Evolutionary conservation across 2,329 filamentous ascomycete genomes (phyloP).

Genomic region (Aspergillus sp.): DNA sequence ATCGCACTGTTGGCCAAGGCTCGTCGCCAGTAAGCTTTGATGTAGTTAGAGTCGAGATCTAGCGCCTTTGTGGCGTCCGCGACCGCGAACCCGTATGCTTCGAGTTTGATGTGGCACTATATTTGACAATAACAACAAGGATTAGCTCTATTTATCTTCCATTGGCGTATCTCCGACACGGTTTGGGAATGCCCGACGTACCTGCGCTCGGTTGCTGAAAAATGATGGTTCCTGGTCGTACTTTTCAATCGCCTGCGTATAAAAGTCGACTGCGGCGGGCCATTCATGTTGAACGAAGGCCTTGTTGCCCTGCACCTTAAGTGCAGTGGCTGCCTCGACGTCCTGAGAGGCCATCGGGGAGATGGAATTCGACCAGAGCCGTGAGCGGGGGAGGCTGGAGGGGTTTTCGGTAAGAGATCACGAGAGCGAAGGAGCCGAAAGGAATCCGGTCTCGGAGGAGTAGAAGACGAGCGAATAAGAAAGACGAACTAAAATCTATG

Average conservation of each 20-base stretch:
- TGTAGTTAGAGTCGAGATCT: slow-evolving; percentile 80
- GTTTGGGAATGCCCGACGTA: slow-evolving; percentile 45
- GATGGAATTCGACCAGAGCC: not conserved
- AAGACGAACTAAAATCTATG: not conserved
- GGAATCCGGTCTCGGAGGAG: not conserved
- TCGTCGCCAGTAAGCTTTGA: slow-evolving; percentile 95
- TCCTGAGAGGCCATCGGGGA: slow-evolving; percentile 42
- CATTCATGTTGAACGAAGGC: slow-evolving; percentile 88
- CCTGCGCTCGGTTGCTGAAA: slow-evolving; percentile 93
- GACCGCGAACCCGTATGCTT: slow-evolving; percentile 91
- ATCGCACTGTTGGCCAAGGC: slow-evolving; percentile 91
- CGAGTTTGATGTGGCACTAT: slow-evolving; percentile 78
- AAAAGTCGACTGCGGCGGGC: slow-evolving; percentile 76
- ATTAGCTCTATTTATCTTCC: slow-evolving; percentile 12
- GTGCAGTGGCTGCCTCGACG: slow-evolving; percentile 69
- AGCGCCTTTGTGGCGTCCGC: slow-evolving; percentile 88
- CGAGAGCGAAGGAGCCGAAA: slow-evolving; percentile 9
- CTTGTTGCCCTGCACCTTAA: slow-evolving; percentile 94
- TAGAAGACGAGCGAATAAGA: not conserved
- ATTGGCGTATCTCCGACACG: not conserved
- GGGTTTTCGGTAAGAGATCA: slow-evolving; percentile 18
- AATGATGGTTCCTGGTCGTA: slow-evolving; percentile 84
- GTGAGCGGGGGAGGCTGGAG: slow-evolving; percentile 18
- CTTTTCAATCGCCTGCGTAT: slow-evolving; percentile 81
- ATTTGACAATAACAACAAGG: slow-evolving; percentile 55